Conservation (phyloP, 345 rosid species). For the Aegle marmelos region DNA sequence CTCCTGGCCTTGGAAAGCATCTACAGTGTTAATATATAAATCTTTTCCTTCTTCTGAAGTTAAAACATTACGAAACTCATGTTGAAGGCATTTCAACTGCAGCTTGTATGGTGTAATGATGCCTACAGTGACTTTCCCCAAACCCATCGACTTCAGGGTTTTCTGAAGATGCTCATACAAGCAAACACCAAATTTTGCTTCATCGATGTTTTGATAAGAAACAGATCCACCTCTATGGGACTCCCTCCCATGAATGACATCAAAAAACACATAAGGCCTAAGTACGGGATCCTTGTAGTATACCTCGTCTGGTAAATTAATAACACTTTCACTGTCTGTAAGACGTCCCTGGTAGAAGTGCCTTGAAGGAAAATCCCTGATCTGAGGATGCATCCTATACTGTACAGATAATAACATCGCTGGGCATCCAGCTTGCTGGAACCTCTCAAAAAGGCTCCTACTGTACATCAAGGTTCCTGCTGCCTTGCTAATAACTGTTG, state of each 20-base stretch:
- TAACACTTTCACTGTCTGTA: slow-evolving; percentile 84
- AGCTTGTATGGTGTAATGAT: slow-evolving; percentile 96
- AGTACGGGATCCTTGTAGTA: slow-evolving; percentile 88
- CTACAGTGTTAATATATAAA: slow-evolving; percentile 92
- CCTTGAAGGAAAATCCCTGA: slow-evolving; percentile 96
- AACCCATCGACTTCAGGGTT: slow-evolving; percentile 58
- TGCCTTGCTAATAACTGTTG: slow-evolving; percentile 97
- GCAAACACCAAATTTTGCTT: slow-evolving; percentile 91
- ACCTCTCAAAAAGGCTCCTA: slow-evolving; percentile 97
- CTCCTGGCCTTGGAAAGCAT: slow-evolving; percentile 99
- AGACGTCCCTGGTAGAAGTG: slow-evolving; percentile 98
- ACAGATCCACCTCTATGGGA: slow-evolving; percentile 98
- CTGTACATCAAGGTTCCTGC: slow-evolving; percentile 94
- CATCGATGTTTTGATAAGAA: slow-evolving; percentile 86
- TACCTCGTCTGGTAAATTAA: slow-evolving; percentile 70
- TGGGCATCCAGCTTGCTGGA: slow-evolving; percentile 97
- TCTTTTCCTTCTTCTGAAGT: slow-evolving; percentile 91
- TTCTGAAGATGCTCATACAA: slow-evolving; percentile 89
- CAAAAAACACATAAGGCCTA: slow-evolving; percentile 80
- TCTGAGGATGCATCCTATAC: slow-evolving; percentile 97
- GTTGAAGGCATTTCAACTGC: slow-evolving; percentile 93
- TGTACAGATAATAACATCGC: slow-evolving; percentile 94
- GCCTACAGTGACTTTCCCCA: slow-evolving; percentile 79
- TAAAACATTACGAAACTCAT: slow-evolving; percentile 74
- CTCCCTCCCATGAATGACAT: slow-evolving; percentile 92